These are phyloP conservation scores for Pythium rhizo-oryzae DNA, from an alignment of 352 stramenopile species.

Conservation along the genomic window DNA sequence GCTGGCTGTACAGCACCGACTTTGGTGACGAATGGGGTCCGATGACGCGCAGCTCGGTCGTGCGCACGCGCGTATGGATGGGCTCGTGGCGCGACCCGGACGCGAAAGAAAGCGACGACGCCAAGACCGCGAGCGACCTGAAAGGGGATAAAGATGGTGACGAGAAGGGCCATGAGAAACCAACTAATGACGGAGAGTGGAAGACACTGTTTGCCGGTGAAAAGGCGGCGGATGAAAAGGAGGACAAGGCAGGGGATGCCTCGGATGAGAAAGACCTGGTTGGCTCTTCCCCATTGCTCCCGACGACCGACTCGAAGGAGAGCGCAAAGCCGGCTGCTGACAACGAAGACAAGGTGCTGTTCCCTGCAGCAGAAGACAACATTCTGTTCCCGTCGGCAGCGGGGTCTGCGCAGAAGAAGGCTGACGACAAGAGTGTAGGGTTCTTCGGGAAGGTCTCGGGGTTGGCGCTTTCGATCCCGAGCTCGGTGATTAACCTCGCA, in stretches of 20 bases:
- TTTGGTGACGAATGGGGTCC: slow-evolving; percentile 68
- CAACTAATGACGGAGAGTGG: slow-evolving; percentile 33
- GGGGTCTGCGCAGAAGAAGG: slow-evolving; percentile 18
- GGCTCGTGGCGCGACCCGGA: slow-evolving; percentile 33
- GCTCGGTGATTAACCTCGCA: slow-evolving; percentile 63
- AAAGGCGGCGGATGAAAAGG: not conserved
- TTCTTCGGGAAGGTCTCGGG: slow-evolving; percentile 73
- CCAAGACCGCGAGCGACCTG: not conserved
- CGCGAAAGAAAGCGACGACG: slow-evolving; percentile 32
- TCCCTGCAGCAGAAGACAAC: slow-evolving; percentile 17
- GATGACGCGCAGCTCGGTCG: slow-evolving; percentile 63
- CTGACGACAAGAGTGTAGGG: slow-evolving; percentile 31
- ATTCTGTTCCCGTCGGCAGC: slow-evolving; percentile 26
- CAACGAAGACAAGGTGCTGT: slow-evolving; percentile 15
- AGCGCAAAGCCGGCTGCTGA: not conserved
- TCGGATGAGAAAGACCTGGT: slow-evolving; percentile 19
- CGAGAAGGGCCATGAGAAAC: slow-evolving; percentile 17
- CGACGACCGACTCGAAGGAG: slow-evolving; percentile 23
- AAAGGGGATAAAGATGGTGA: slow-evolving; percentile 22
- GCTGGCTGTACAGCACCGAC: slow-evolving; percentile 77
- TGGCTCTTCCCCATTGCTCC: slow-evolving; percentile 16
- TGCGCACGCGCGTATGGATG: slow-evolving; percentile 86
- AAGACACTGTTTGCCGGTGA: slow-evolving; percentile 39
- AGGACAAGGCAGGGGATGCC: slow-evolving; percentile 5
- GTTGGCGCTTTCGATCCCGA: slow-evolving; percentile 58